Evolutionary conservation across 2,329 filamentous ascomycete genomes (phyloP).

Genomic region (Apiospora malaysiana): DNA sequence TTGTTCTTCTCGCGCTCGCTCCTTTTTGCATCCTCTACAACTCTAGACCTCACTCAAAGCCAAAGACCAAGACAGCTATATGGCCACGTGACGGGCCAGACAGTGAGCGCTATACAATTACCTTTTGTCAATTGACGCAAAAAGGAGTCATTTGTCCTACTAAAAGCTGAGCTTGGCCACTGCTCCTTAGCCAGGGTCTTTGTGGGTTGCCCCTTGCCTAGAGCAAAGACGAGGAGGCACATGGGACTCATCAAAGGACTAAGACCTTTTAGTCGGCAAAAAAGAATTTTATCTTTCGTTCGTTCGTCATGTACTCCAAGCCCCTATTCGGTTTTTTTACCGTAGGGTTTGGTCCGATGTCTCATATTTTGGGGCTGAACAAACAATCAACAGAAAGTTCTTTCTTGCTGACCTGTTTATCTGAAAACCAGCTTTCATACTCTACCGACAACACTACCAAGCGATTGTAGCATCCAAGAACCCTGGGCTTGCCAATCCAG

Average conservation of each 20-base stretch:
- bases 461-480: slow-evolving; percentile 79
- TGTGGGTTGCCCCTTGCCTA: not conserved
- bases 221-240: not conserved
- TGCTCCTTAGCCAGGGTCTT: not conserved
- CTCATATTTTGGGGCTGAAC: not conserved
- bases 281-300: slow-evolving; percentile 22
- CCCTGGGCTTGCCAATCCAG: slow-evolving; percentile 90
- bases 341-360: not conserved
- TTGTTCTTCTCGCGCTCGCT: not conserved
- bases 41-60: not conserved
- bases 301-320: slow-evolving; percentile 23
- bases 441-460: slow-evolving; percentile 95
- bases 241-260: not conserved
- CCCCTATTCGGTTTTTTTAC: slow-evolving; percentile 5
- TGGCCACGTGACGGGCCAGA: not conserved
- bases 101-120: not conserved
- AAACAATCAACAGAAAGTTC: not conserved
- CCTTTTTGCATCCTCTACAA: not conserved
- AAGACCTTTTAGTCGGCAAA: not conserved
- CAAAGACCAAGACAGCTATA: not conserved
- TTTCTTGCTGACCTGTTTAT: slow-evolving; percentile 14
- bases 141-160: not conserved
- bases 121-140: not conserved
- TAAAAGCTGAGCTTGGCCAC: not conserved
- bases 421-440: slow-evolving; percentile 84